These are phyloP conservation scores for Xerocomus brunneocitrinus DNA, from an alignment of 768 basidiomycete genomes.

Conservation along the genomic window DNA sequence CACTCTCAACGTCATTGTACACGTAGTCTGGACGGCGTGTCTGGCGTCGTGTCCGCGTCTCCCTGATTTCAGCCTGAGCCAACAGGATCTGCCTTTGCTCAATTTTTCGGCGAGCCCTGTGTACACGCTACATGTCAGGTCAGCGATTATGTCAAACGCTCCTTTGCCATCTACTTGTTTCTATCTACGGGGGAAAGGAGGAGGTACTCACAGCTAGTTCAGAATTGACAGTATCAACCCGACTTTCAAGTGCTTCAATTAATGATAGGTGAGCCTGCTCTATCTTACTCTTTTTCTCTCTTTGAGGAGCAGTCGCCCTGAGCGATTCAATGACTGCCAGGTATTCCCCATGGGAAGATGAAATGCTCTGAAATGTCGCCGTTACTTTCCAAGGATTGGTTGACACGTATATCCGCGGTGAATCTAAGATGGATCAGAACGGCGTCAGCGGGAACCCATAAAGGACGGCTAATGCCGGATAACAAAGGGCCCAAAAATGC, in stretches of 20 bases:
- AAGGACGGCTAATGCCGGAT: conserved; percentile 35
- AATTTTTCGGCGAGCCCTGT: conserved; percentile 63
- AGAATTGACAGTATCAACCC: conserved; percentile 61
- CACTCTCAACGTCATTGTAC: conserved; percentile 65
- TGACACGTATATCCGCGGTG: conserved; percentile 77
- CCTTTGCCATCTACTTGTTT: conserved; percentile 9
- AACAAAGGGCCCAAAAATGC: conserved; percentile 41
- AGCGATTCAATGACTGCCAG: conserved; percentile 56
- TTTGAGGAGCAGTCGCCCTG: conserved; percentile 45
- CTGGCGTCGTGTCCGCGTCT: conserved; percentile 72
- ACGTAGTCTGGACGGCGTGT: conserved; percentile 78
- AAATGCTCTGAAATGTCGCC: conserved; percentile 66
- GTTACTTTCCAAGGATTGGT: conserved; percentile 90
- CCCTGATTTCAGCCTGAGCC: conserved; percentile 73
- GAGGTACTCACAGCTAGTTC: conserved; percentile 62
- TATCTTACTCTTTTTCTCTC: conserved; percentile 50
- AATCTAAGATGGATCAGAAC: conserved; percentile 52
- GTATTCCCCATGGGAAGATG: conserved; percentile 74
- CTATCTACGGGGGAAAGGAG: conserved; percentile 9
- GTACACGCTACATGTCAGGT: conserved; percentile 53
- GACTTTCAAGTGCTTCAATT: conserved; percentile 56
- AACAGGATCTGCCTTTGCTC: conserved; percentile 60
- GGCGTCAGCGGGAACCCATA: conserved; percentile 32
- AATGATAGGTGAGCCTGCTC: conserved; percentile 61
- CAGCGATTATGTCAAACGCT: conserved; percentile 18